phyloP scores from a whole-genome alignment of 2,329 filamentous ascomycete genomes.

The Sporothrix brunneoviolacea region DNA sequence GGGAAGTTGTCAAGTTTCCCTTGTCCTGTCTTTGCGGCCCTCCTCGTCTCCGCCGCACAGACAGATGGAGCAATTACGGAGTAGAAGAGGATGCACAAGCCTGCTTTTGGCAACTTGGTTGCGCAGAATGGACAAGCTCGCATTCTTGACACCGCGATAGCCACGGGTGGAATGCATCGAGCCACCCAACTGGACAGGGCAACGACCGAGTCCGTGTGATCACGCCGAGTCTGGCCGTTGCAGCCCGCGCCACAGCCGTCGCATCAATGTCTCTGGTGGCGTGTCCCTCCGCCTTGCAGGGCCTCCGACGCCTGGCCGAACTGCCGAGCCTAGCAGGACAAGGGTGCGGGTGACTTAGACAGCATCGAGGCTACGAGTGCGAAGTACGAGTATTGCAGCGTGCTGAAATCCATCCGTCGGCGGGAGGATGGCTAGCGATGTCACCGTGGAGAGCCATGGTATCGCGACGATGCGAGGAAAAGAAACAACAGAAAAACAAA shows the following conservation, averaged over 20 bases:
- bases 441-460: too few relatives aligned
- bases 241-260: too few relatives aligned
- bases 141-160: not conserved
- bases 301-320: too few relatives aligned
- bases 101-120: not conserved
- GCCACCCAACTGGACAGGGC: not conserved
- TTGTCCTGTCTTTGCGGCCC: not conserved
- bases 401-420: too few relatives aligned
- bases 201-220: not conserved
- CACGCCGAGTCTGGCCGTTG: not conserved
- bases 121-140: not conserved
- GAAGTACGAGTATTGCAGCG: too few relatives aligned
- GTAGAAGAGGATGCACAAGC: not conserved
- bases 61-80: too few relatives aligned
- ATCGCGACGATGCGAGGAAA: not conserved
- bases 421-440: too few relatives aligned
- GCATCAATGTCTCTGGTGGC: conserved; percentile 6
- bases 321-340: not conserved
- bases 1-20: not conserved
- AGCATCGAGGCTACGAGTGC: not conserved
- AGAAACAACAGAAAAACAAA: not conserved
- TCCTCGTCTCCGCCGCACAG: not conserved
- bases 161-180: conserved; percentile 1
- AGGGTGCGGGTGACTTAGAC: conserved; percentile 3
- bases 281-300: too few relatives aligned